These are phyloP conservation scores for Suillus luteus DNA, from an alignment of 768 basidiomycete genomes.

Conservation along the genomic window DNA sequence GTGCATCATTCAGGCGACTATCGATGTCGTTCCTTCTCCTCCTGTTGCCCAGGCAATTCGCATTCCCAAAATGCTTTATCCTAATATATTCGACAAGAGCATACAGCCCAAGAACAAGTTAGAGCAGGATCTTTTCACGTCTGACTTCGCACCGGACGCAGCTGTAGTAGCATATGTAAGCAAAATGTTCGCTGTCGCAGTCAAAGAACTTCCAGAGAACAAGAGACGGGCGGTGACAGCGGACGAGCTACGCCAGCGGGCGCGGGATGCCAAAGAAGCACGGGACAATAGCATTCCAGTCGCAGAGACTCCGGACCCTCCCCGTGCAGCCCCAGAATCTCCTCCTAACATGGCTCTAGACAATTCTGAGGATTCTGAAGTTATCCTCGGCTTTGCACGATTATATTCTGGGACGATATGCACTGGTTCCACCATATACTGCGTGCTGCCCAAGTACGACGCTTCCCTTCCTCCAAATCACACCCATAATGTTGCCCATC, in stretches of 20 bases:
- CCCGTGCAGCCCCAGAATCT: conserved; percentile 7
- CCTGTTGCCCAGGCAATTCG: conserved; percentile 76
- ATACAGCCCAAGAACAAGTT: conserved; percentile 72
- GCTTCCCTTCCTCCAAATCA: conserved; percentile 60
- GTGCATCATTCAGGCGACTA: conserved; percentile 86
- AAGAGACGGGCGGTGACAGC: conserved; percentile 76
- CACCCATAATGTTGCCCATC: conserved; percentile 64
- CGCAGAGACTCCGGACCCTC: conserved; percentile 11
- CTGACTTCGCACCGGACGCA: conserved; percentile 57
- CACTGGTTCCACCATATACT: conserved; percentile 63
- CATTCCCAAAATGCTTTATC: conserved; percentile 91
- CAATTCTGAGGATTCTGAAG: conserved; percentile 45
- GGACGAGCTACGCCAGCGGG: conserved; percentile 77
- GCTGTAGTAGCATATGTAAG: conserved; percentile 86
- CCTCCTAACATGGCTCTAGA: not conserved
- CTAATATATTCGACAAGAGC: conserved; percentile 63
- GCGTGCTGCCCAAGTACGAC: conserved; percentile 87
- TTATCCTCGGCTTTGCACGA: conserved; percentile 89
- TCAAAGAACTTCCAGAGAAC: conserved; percentile 81
- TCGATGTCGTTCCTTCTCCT: conserved; percentile 94
- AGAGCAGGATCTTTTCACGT: conserved; percentile 81
- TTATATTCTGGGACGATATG: conserved; percentile 88
- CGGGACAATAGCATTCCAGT: conserved; percentile 23
- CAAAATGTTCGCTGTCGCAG: conserved; percentile 96
- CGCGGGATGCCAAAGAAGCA: conserved; percentile 53